Evolutionary conservation across 108 stramenopile genomes (phyloP), one percentile per base, ranked within the genome.

Genomic region (Cyclostephanos invisitatus): DNA sequence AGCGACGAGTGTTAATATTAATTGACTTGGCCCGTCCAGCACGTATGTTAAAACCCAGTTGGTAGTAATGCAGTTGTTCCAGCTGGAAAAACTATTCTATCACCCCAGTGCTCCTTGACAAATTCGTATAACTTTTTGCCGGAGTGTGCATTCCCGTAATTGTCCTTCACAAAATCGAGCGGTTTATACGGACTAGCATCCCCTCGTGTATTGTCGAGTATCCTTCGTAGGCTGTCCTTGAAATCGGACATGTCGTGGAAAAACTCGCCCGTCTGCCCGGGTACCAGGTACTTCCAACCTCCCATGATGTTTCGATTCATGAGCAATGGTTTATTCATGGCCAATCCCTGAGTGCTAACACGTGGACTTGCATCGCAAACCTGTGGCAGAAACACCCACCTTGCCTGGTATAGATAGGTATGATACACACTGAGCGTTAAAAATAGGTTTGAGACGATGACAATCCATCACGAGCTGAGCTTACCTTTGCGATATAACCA

Each of bases 221-320:
- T 78, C 46, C 12, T 73, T 24, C 62, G 42, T 2, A 78, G 54
- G 28, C 68, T 64, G 20, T 47, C 67, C 49, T 73, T 72, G 46
- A 82, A 78, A 53, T 79, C 77, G 8, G 68, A 55, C n/a, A 70
- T 63, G 47, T 79, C 82, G 62, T 78, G 36, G 32, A 83, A 83
- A 48, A 75, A 79, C 37, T 83, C 82, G 5, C 82, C 82, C 5
- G 78, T 83, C 49, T 70, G 28, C 35, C 76, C 76, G 14, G 75
- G 75, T 22, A 67, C 4, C 21, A 83, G 20, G 50, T 83, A 83
- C 46, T 83, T 80, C 82, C 82, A 83, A 3, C 82, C 82, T 35
- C 82, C 82, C 42, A 83, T 55, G 18, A 83, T 83, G 37, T 83
- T 78, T 15, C 73, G 65, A 36, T 83, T 83, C 78, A 79, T 83